Conservation (phyloP, 768 basidiomycete genomes). For the Paxillus ammoniavirescens region DNA sequence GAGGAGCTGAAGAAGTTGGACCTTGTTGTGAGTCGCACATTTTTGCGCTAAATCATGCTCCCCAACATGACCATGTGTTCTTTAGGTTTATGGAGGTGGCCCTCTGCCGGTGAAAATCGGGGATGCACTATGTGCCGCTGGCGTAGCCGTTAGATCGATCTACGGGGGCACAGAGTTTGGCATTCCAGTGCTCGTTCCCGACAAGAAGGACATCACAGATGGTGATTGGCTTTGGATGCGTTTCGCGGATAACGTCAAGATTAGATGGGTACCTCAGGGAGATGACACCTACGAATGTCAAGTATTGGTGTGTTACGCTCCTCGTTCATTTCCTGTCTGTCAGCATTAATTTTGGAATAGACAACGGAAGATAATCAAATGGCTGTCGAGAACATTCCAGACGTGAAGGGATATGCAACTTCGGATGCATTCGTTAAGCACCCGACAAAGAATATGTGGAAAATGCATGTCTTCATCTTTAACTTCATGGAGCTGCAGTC, state of each 20-base stretch:
- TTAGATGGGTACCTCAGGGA: constrained; percentile 30
- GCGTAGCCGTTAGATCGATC: constrained; percentile 6
- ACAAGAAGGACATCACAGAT: constrained; percentile 4
- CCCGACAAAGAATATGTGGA: constrained; percentile 44
- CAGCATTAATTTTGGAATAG: neutral
- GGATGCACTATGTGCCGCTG: constrained; percentile 14
- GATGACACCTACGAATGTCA: constrained; percentile 35
- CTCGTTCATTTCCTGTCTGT: neutral
- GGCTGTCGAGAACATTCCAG: constrained; percentile 34
- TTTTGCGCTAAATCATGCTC: neutral
- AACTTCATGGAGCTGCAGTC: neutral
- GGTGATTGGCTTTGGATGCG: constrained; percentile 18
- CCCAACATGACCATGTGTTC: neutral
- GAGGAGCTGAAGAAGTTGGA: constrained; percentile 17
- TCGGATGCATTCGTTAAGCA: constrained; percentile 45
- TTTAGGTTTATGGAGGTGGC: constrained; percentile 13
- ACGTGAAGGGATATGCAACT: constrained; percentile 35
- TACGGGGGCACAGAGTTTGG: constrained; percentile 28
- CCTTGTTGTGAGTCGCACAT: constrained; percentile 13
- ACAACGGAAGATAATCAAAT: neutral
- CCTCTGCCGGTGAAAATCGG: constrained; percentile 14
- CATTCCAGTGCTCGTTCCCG: neutral
- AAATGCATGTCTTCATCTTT: constrained; percentile 28
- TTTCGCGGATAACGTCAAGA: neutral
- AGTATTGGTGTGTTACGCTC: constrained; percentile 24